Percentiles rank a stretch among this genome's conserved stretches.
Evolutionary conservation across 2,329 filamentous ascomycete genomes (phyloP).

Genomic region (Cryphonectria carpinicola): DNA sequence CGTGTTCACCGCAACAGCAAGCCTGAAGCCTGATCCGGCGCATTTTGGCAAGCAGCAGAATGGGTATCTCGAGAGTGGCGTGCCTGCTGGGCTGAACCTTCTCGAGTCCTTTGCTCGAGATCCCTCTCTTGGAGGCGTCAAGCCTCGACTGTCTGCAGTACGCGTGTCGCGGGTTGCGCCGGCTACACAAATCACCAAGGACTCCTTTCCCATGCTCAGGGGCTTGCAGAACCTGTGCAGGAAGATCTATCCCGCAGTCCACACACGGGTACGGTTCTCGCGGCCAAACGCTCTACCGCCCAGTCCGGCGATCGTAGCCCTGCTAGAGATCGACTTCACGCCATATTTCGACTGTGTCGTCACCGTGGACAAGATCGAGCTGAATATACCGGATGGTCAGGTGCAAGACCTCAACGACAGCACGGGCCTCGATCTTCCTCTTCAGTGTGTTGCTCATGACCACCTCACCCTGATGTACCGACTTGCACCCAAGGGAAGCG

Average conservation of each 20-base stretch:
- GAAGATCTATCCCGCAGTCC: slow-evolving; percentile 69
- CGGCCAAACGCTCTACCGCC: slow-evolving; percentile 62
- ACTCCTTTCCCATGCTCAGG: slow-evolving; percentile 65
- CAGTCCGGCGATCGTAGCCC: slow-evolving; percentile 66
- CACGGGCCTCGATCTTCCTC: slow-evolving; percentile 56
- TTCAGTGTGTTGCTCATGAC: slow-evolving; percentile 70
- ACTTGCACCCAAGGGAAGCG: slow-evolving; percentile 57
- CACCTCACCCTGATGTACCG: slow-evolving; percentile 77
- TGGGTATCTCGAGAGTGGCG: slow-evolving; percentile 71
- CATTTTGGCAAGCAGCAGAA: slow-evolving; percentile 48
- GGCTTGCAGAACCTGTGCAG: slow-evolving; percentile 66
- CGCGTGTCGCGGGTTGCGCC: slow-evolving; percentile 76
- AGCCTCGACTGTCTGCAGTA: slow-evolving; percentile 71
- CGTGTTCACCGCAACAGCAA: slow-evolving; percentile 66
- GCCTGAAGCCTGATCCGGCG: slow-evolving; percentile 57
- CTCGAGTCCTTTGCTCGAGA: slow-evolving; percentile 74
- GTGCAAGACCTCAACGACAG: slow-evolving; percentile 61
- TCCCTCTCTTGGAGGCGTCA: slow-evolving; percentile 62
- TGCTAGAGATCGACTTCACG: slow-evolving; percentile 75
- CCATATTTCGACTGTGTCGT: slow-evolving; percentile 70
- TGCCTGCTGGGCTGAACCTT: slow-evolving; percentile 75
- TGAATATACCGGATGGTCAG: slow-evolving; percentile 61
- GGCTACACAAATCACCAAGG: slow-evolving; percentile 61
- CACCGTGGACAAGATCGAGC: slow-evolving; percentile 60
- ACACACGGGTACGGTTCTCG: slow-evolving; percentile 74